Evolutionary conservation across 495 filamentous ascomycete genomes (phyloP).

Genomic region (Apodospora peruviana): DNA sequence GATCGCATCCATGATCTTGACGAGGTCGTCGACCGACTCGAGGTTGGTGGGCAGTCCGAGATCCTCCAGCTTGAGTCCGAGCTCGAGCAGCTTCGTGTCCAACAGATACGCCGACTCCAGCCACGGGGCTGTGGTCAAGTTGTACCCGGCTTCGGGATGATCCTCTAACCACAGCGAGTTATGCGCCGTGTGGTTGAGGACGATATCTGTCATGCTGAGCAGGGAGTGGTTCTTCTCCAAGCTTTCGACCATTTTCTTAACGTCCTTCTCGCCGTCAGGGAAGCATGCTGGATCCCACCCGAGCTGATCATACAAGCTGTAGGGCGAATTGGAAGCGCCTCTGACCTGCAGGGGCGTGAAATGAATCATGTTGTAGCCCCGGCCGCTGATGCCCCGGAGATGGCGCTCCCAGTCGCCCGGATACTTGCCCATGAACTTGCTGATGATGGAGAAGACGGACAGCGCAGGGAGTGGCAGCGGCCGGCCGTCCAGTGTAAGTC

Average conservation of each 20-base stretch:
- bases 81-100: slow-evolving; percentile 77
- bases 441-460: slow-evolving; percentile 89
- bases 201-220: slow-evolving; percentile 89
- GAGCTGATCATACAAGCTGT: slow-evolving; percentile 91
- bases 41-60: slow-evolving; percentile 71
- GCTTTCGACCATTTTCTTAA: slow-evolving; percentile 66
- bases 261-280: slow-evolving; percentile 80
- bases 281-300: slow-evolving; percentile 79
- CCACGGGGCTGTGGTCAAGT: slow-evolving; percentile 88
- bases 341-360: slow-evolving; percentile 91
- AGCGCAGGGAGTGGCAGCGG: slow-evolving; percentile 77
- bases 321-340: slow-evolving; percentile 89
- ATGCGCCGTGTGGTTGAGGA: slow-evolving; percentile 96
- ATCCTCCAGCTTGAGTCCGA: slow-evolving; percentile 59
- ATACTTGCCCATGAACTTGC: slow-evolving; percentile 95
- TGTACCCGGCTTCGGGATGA: slow-evolving; percentile 95
- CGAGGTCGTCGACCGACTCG: slow-evolving; percentile 64
- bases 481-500: slow-evolving; percentile 63
- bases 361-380: slow-evolving; percentile 98
- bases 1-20: slow-evolving; percentile 75
- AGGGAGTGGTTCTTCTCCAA: slow-evolving; percentile 83
- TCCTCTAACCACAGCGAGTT: slow-evolving; percentile 92
- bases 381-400: slow-evolving; percentile 74
- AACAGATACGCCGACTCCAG: slow-evolving; percentile 81
- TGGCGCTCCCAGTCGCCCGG: slow-evolving; percentile 86